Percentiles rank a stretch among this genome's conserved stretches.
phyloP scores from a whole-genome alignment of 2,329 filamentous ascomycete genomes.

The Leptographium galeiforme region DNA sequence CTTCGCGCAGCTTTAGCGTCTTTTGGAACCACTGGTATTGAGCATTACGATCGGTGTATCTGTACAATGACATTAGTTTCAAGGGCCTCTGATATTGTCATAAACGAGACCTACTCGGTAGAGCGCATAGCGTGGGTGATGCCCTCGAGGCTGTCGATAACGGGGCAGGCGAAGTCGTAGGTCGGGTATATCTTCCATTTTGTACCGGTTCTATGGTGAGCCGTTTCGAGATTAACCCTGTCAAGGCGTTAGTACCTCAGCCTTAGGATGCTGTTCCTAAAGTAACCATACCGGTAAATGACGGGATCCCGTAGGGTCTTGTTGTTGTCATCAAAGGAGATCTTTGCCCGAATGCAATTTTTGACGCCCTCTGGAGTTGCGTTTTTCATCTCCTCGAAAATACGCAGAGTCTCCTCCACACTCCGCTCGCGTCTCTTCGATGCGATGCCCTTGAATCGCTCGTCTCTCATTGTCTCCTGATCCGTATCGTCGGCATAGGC shows the following conservation, averaged over 20 bases:
- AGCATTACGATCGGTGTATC: conserved; percentile 70
- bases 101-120: conserved; percentile 40
- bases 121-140: conserved; percentile 74
- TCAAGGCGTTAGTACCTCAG: background rate
- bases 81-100: background rate
- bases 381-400: conserved; percentile 77
- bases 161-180: conserved; percentile 76
- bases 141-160: conserved; percentile 68
- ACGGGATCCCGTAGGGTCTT: conserved; percentile 94
- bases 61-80: background rate
- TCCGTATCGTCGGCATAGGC: conserved; percentile 94
- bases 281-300: conserved; percentile 67
- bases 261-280: no score
- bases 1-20: conserved; percentile 57
- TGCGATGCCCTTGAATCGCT: conserved; percentile 73
- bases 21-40: conserved; percentile 81
- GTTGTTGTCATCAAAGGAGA: conserved; percentile 83
- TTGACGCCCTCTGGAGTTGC: conserved; percentile 64
- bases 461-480: conserved; percentile 72
- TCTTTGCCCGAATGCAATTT: conserved; percentile 92
- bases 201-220: conserved; percentile 65
- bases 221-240: conserved; percentile 42
- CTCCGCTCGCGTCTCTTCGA: conserved; percentile 67
- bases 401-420: conserved; percentile 71
- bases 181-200: conserved; percentile 80